A percentile compares a stretch with the other conserved stretches of the same genome.
These are phyloP conservation scores for Arabidopsis lyrata DNA, from an alignment of 441 rosid species.

Conservation along the genomic window DNA sequence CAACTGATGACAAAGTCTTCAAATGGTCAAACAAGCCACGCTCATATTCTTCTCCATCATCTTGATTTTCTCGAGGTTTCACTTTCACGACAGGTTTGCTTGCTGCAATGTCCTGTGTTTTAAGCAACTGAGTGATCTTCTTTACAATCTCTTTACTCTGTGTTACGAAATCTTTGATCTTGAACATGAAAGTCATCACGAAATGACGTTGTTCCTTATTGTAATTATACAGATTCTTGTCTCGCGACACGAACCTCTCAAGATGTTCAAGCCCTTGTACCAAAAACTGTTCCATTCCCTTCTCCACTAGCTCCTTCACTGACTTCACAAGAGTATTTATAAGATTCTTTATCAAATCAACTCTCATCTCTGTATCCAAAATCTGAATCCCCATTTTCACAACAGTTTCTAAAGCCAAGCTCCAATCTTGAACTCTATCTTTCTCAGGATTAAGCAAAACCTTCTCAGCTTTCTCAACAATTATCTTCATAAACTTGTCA, in stretches of 20 bases:
- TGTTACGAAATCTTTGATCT: background rate
- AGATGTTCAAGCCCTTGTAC: slow-evolving; percentile 23
- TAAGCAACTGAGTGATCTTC: no score
- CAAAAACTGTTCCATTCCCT: slow-evolving; percentile 8
- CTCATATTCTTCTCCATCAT: background rate
- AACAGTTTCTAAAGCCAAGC: slow-evolving; percentile 16
- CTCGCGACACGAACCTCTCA: slow-evolving; percentile 12
- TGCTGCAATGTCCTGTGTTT: no score
- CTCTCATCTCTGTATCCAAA: slow-evolving; percentile 8
- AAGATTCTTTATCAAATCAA: background rate
- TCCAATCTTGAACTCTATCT: slow-evolving; percentile 15
- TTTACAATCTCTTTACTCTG: background rate
- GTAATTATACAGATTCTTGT: slow-evolving; percentile 5
- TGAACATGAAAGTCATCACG: background rate
- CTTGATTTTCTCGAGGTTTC: no score
- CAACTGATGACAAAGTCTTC: background rate
- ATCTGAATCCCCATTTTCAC: slow-evolving; percentile 29
- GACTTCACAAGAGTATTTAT: background rate
- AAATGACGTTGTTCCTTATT: slow-evolving; percentile 2
- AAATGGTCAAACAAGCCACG: background rate
- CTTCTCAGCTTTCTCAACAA: background rate
- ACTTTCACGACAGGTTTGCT: background rate
- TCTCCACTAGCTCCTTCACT: background rate
- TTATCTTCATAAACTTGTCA: background rate
- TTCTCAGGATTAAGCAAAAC: background rate